These are phyloP conservation scores for Platanus orientalis DNA, from an alignment of 164 flowering plant genomes.

Conservation along the genomic window DNA sequence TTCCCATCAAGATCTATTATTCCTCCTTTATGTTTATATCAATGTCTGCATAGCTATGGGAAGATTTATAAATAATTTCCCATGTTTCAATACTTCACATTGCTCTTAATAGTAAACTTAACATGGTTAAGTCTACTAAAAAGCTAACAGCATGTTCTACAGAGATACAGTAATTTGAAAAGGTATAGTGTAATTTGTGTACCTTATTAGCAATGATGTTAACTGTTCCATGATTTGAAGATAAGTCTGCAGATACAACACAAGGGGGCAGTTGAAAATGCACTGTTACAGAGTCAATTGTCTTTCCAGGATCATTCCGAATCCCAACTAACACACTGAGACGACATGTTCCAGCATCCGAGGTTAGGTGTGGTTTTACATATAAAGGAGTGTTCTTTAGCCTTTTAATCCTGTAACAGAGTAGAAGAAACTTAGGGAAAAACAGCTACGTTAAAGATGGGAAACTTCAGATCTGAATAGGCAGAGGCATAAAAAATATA, in stretches of 20 bases:
- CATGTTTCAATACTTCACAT: no score
- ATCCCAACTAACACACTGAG: conserved; percentile 78
- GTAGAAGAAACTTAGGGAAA: neutral
- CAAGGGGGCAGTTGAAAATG: conserved; percentile 80
- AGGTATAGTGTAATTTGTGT: conserved; percentile 4
- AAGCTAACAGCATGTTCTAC: neutral
- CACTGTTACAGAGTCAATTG: conserved; percentile 60
- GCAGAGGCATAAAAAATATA: neutral
- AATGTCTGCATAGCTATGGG: no score
- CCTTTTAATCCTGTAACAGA: conserved; percentile 60
- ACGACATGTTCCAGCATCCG: conserved; percentile 80
- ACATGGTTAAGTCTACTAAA: neutral
- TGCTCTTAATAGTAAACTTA: neutral
- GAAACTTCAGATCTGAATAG: conserved; percentile 2
- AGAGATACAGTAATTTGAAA: neutral
- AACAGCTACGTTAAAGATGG: no score
- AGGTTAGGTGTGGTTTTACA: conserved; percentile 89
- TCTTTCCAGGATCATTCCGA: conserved; percentile 84
- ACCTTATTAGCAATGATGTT: conserved; percentile 85
- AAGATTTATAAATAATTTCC: no score
- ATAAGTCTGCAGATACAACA: conserved; percentile 67
- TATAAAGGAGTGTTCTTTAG: conserved; percentile 85
- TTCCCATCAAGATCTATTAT: no score
- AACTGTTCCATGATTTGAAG: conserved; percentile 90
- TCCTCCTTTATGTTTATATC: no score